phyloP scores from a whole-genome alignment of 345 rosid genomes.

The Cardamine occulta region DNA sequence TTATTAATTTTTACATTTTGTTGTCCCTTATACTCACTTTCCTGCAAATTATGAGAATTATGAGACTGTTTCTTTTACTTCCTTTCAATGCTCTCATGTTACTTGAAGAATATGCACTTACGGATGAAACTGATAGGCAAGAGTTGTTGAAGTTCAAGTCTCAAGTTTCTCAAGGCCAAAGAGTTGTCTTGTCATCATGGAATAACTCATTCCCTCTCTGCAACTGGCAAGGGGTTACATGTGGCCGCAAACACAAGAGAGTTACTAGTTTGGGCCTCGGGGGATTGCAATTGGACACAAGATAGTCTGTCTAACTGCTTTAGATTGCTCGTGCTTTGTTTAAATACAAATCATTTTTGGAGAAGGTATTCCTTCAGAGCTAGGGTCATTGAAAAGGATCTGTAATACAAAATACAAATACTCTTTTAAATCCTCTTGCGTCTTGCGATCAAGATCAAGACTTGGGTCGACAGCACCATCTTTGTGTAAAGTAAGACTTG shows the following conservation, averaged over 20 bases:
- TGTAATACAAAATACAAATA: too few relatives aligned
- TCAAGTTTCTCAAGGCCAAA: conserved; percentile 15
- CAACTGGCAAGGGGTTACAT: conserved; percentile 40
- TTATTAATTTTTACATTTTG: too few relatives aligned
- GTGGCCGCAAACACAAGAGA: conserved; percentile 38
- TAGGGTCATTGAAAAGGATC: too few relatives aligned
- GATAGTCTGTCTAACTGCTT: too few relatives aligned
- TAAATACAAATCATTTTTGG: too few relatives aligned
- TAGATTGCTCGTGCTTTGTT: too few relatives aligned
- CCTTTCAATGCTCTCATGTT: conserved; percentile 10
- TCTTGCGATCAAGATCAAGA: too few relatives aligned
- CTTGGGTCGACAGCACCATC: too few relatives aligned
- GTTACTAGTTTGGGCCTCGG: conserved; percentile 14
- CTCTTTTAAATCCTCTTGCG: too few relatives aligned
- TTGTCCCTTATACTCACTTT: too few relatives aligned
- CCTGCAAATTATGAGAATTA: neutral
- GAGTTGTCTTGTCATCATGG: conserved; percentile 36
- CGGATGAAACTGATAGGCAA: conserved; percentile 20
- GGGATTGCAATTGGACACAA: conserved; percentile 3
- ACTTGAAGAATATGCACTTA: conserved; percentile 15
- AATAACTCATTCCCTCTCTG: conserved; percentile 45
- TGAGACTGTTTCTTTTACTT: conserved; percentile 19
- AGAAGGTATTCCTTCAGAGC: too few relatives aligned
- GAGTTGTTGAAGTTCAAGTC: conserved; percentile 32
- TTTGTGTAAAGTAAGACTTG: too few relatives aligned